Base-by-base conservation (phyloP, 768 basidiomycete genomes). In the Lentinula lateritia region DNA sequence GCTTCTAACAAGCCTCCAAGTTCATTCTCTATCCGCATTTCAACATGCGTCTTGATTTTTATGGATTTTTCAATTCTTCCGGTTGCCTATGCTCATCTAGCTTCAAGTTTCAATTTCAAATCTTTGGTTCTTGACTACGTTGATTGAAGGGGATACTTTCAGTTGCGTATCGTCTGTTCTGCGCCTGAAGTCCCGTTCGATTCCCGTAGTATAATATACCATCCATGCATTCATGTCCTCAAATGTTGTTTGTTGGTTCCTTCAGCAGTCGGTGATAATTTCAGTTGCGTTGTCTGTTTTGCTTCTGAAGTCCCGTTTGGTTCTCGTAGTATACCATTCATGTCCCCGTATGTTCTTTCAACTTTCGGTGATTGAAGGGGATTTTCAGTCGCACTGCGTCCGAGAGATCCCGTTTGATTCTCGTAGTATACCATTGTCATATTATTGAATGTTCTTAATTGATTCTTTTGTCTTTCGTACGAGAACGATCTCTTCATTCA, bases 1-100 rank as follows among this genome's bases (percentile, higher is more conserved):
- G 53, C 63, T 50, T 66, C 62, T 63, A 66, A 66, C 63, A 66
- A 28, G 28, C 28, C 28, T 28, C 3, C 28, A 28, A 28, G 50
- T 48, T 61, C 50, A 34, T 36, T 35, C 34, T 23, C 7, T 18
- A 35, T 18, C 12, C 53, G 54, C 32, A 23, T 53, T 35, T 50
- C 39, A 34, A 52, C n/a, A 61, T 55, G 28, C 28, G 13, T 56
- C 54, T 41, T 56, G 45, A 46, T 38, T 52, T 20, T 52, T 20
- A 38, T 18, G 15, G 32, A 12, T 35, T 28, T 28, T 28, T 28
- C 28, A 28, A 28, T 28, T 28, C 28, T 28, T 28, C 28, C 28
- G 28, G 28, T 28, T 28, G 28, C 28, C 28, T 28, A 28, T 28
- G 28, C 28, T 28, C 28, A 28, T 28, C 28, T 28, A 3, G 28